These are phyloP conservation scores for Spergularia marina DNA, from an alignment of 148 eudicot genomes.

Conservation along the genomic window DNA sequence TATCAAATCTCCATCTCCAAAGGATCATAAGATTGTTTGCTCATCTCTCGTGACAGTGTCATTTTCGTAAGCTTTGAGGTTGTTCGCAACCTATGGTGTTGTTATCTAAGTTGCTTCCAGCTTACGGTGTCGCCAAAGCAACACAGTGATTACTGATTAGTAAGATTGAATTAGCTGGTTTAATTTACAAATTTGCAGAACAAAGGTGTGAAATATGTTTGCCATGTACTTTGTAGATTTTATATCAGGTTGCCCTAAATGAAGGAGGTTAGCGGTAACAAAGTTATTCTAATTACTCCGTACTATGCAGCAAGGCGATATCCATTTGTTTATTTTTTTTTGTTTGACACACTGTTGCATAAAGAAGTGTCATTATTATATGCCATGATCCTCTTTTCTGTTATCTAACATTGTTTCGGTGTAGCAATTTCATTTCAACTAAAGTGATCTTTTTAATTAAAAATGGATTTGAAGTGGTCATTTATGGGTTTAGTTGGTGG, in stretches of 20 bases:
- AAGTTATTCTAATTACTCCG: not conserved
- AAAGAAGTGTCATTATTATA: not conserved
- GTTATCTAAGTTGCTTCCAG: not conserved
- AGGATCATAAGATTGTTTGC: too few relatives aligned
- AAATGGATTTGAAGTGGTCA: not conserved
- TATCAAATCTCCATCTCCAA: too few relatives aligned
- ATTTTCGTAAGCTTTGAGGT: too few relatives aligned
- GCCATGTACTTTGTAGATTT: too few relatives aligned
- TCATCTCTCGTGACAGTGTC: too few relatives aligned
- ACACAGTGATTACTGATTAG: not conserved
- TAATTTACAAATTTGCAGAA: not conserved
- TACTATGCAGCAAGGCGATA: not conserved
- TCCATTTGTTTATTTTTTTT: not conserved
- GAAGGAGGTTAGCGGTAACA: not conserved
- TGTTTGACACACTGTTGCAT: not conserved
- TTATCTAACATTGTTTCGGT: not conserved
- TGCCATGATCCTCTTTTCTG: not conserved
- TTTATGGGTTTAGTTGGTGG: not conserved
- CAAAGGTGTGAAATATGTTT: not conserved
- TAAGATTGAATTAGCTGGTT: not conserved
- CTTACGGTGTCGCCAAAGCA: not conserved
- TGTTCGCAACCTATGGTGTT: not conserved
- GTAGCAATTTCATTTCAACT: not conserved
- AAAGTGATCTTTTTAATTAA: not conserved
- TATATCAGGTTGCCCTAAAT: not conserved